phyloP scores from a whole-genome alignment of 805 yeast species.

The Candida sphagnicola region DNA sequence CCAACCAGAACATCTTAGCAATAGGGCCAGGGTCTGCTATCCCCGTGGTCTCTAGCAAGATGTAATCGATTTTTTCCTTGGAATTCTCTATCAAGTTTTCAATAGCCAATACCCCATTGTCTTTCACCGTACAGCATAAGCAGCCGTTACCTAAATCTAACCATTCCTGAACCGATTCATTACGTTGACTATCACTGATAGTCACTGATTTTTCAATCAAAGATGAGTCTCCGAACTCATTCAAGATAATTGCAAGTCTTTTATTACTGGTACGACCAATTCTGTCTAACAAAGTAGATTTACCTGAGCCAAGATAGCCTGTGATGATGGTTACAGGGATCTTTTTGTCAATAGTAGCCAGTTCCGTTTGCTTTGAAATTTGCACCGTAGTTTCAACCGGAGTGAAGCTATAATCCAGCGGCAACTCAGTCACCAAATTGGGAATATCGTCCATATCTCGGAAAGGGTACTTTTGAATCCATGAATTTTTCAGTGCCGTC shows the following conservation, averaged over 20 bases:
- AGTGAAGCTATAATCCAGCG: constrained; percentile 3
- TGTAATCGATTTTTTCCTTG: constrained; percentile 77
- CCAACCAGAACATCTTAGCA: constrained; percentile 97
- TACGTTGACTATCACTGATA: constrained; percentile 48
- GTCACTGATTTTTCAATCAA: constrained; percentile 87
- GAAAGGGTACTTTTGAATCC: no score
- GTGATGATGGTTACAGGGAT: constrained; percentile 93
- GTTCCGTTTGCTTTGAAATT: no score
- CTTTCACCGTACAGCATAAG: constrained; percentile 93
- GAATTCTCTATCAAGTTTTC: constrained; percentile 76
- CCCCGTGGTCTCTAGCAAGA: constrained; percentile 92
- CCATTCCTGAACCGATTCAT: constrained; percentile 79
- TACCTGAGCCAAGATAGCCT: constrained; percentile 94
- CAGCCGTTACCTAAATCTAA: constrained; percentile 95
- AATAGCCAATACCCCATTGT: constrained; percentile 90
- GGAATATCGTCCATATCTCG: constrained; percentile 34
- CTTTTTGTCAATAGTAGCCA: constrained; percentile 24
- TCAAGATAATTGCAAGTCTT: constrained; percentile 83
- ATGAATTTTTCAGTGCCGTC: no score
- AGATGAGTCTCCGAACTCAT: constrained; percentile 88
- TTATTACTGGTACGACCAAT: constrained; percentile 68
- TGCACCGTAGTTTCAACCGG: background rate
- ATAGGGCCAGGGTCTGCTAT: constrained; percentile 98
- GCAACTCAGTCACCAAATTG: constrained; percentile 25
- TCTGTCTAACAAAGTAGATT: constrained; percentile 75